These are phyloP conservation scores for Candida glucosophila DNA, from an alignment of 1,139 yeast genomes.

Conservation along the genomic window DNA sequence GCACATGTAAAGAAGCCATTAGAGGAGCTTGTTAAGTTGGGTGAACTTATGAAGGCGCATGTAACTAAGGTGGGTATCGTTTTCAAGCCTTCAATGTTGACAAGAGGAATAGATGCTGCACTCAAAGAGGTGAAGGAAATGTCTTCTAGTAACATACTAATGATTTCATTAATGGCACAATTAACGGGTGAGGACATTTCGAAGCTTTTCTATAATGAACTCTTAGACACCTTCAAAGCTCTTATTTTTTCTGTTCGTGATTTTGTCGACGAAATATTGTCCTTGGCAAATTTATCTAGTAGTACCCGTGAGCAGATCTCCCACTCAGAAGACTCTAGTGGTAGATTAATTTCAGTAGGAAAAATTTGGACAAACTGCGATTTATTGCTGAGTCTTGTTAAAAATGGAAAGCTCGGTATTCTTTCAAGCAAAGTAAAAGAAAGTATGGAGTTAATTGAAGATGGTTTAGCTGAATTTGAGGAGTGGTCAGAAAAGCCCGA, in stretches of 20 bases:
- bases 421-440: slow-evolving; percentile 37
- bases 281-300: no score
- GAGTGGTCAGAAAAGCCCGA: slow-evolving; percentile 62
- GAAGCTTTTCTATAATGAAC: slow-evolving; percentile 28
- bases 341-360: slow-evolving; percentile 52
- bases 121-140: slow-evolving; percentile 43
- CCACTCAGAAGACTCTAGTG: no score
- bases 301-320: no score
- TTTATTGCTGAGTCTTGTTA: slow-evolving; percentile 24
- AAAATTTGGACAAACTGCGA: slow-evolving; percentile 62
- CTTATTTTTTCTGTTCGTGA: slow-evolving; percentile 17
- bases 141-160: slow-evolving; percentile 34
- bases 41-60: slow-evolving; percentile 63
- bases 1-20: slow-evolving; percentile 38
- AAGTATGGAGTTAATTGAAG: slow-evolving; percentile 43
- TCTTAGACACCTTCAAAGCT: slow-evolving; percentile 19
- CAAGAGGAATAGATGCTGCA: slow-evolving; percentile 38
- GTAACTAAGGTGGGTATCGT: slow-evolving; percentile 73
- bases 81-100: slow-evolving; percentile 49
- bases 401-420: slow-evolving; percentile 43
- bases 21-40: slow-evolving; percentile 49
- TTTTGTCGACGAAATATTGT: slow-evolving; percentile 19
- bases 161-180: slow-evolving; percentile 40
- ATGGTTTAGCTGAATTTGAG: slow-evolving; percentile 55
- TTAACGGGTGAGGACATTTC: slow-evolving; percentile 30